Percentiles rank a stretch among this genome's conserved stretches.
These are phyloP conservation scores for Orobanche coerulescens DNA, from an alignment of 257 asterid genomes.

Conservation along the genomic window DNA sequence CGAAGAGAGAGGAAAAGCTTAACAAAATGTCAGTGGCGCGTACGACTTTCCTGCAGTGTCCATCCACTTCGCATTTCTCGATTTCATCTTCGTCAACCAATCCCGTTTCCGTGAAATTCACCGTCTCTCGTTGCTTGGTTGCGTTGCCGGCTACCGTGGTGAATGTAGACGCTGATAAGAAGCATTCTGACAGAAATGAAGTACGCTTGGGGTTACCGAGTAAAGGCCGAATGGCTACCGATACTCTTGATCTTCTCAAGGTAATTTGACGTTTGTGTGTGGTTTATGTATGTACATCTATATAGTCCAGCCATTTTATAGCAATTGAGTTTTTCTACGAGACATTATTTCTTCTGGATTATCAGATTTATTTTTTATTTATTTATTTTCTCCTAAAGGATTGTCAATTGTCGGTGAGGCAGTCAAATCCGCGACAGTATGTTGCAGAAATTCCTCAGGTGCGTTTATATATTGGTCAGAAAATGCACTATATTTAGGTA, in stretches of 20 bases:
- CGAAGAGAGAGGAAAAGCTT: background rate
- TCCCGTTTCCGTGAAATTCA: slow-evolving; percentile 32
- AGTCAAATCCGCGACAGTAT: slow-evolving; percentile 93
- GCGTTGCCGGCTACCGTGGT: slow-evolving; percentile 41
- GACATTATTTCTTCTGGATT: background rate
- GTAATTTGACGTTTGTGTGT: slow-evolving; percentile 26
- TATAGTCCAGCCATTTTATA: background rate
- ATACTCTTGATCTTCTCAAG: slow-evolving; percentile 85
- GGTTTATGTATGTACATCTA: background rate
- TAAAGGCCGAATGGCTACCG: slow-evolving; percentile 95
- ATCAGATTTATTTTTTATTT: slow-evolving; percentile 3
- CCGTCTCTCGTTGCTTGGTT: slow-evolving; percentile 47
- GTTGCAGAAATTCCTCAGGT: slow-evolving; percentile 97
- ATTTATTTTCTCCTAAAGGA: slow-evolving; percentile 38
- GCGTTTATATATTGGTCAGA: background rate
- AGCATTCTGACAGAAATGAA: slow-evolving; percentile 38
- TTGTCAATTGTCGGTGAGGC: slow-evolving; percentile 95
- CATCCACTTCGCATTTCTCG: slow-evolving; percentile 27
- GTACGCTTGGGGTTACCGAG: slow-evolving; percentile 98
- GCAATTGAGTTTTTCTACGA: background rate
- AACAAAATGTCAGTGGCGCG: slow-evolving; percentile 29
- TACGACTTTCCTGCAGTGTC: slow-evolving; percentile 30
- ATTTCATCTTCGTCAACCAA: slow-evolving; percentile 22
- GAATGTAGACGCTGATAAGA: slow-evolving; percentile 47
- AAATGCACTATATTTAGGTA: background rate